Evolutionary conservation across 129 eudicot genomes (phyloP), one percentile per base, ranked within the genome.

Genomic region (Flaveria ramosissima): DNA sequence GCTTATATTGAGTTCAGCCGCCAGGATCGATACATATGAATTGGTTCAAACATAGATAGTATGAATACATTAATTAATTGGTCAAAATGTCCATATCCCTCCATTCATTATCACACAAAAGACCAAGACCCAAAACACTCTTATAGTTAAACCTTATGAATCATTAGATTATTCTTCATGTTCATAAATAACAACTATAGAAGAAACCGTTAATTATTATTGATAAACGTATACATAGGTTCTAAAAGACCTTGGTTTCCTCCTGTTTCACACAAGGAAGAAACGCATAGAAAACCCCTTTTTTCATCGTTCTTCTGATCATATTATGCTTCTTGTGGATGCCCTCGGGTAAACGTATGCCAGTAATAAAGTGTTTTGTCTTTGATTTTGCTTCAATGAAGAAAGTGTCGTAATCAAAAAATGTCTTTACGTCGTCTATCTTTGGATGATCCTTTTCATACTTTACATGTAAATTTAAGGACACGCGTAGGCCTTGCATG

Each of bases 361-460:
- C 23, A 1, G 61, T 55, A n/a, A 55, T 55, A 55, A 16, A 6
- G 10, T 55, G 61, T 7, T 55, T 2, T 2, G 20, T 55, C 2
- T 17, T 7, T 6, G 9, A 6, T 17, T 55, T 17, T 5, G 14
- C 64, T 9, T 57, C 64, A 57, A 20, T 57, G 15, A 57, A 57
- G 30, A 57, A 57, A 57, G 64, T 57, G 32, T 57, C 64, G 14
- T 57, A 57, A 20, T 57, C 64, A 12, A 21, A 57, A 57, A 57
- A 57, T 2, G 32, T 19, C 30, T 57, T 57, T 10, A 57, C 64
- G 14, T 57, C 64, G 0, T 19, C 64, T 57, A 12, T 57, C 32
- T 21, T 10, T 2, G 14, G 64, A 8, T 8, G 9, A 2, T 11
- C 50, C 50, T 2, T 45, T 45, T 10, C 13, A 45, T 45, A 9